Conservation (phyloP, 2,329 filamentous ascomycete genomes). For the Neofusicoccum ribis region DNA sequence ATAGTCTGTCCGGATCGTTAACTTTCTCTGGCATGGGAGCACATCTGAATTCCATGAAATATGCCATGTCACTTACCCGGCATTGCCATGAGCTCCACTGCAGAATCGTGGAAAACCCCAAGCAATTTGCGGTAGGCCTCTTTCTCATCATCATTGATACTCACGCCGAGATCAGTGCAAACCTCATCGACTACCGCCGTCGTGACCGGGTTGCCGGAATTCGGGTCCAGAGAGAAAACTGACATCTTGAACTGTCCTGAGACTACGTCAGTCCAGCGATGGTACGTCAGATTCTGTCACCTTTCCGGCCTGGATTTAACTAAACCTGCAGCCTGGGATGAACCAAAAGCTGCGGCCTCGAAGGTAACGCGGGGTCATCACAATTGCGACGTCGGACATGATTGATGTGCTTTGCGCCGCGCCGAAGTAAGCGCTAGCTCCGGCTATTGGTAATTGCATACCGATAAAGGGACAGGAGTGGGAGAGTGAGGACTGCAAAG, state of each 20-base stretch:
- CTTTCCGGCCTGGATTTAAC: background rate
- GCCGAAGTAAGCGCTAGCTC: conserved; percentile 8
- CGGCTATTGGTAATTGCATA: conserved; percentile 11
- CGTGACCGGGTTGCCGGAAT: conserved; percentile 36
- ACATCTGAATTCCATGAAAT: no score
- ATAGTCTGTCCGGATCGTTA: conserved; percentile 28
- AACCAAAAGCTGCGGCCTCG: background rate
- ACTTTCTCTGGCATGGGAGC: background rate
- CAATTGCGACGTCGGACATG: background rate
- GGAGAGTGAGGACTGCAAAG: background rate
- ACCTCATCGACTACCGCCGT: conserved; percentile 33
- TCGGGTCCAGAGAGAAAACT: conserved; percentile 38
- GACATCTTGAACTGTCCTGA: conserved; percentile 30
- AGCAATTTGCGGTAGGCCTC: conserved; percentile 41
- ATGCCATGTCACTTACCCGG: conserved; percentile 22
- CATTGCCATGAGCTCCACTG: conserved; percentile 40
- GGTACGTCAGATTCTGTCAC: background rate
- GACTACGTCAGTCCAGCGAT: background rate
- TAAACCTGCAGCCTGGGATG: conserved; percentile 1
- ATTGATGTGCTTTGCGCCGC: background rate
- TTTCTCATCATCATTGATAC: conserved; percentile 36
- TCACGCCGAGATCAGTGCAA: conserved; percentile 35
- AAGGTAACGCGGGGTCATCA: background rate
- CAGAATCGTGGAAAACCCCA: conserved; percentile 42
- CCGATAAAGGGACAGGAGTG: conserved; percentile 6